A percentile compares a stretch with the other conserved stretches of the same genome.
Conservation (phyloP, 1,284 basidiomycete species). For the Athelia sp. region DNA sequence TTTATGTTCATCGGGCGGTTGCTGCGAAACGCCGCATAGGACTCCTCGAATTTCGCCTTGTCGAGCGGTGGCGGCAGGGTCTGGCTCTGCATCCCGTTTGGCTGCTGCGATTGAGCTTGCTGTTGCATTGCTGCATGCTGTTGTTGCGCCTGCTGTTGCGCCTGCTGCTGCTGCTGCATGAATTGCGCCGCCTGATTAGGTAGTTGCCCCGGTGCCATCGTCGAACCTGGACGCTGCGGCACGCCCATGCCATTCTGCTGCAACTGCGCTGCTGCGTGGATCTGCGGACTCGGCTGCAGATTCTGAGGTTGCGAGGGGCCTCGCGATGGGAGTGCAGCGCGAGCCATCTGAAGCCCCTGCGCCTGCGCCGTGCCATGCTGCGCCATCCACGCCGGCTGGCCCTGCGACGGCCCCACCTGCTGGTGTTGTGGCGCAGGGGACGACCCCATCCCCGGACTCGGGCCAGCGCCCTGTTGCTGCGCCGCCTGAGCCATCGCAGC, state of each 20-base stretch:
- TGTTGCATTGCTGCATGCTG: not conserved
- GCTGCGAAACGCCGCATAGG: constrained; percentile 42
- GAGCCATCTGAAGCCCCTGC: constrained; percentile 4
- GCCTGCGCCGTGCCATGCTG: constrained; percentile 5
- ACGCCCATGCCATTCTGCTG: constrained; percentile 18
- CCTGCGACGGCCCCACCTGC: constrained; percentile 12
- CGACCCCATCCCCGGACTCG: constrained; percentile 14
- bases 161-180: not conserved
- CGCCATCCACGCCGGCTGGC: constrained; percentile 13
- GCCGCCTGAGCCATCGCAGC: constrained; percentile 12
- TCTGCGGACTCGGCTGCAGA: constrained; percentile 10
- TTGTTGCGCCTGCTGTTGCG: not conserved
- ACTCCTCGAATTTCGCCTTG: constrained; percentile 41
- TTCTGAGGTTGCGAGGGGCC: not conserved
- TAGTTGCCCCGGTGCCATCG: constrained; percentile 12
- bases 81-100: constrained; percentile 1
- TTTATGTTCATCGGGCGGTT: constrained; percentile 36
- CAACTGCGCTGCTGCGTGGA: constrained; percentile 15
- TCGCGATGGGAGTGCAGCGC: not conserved
- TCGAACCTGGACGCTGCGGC: constrained; percentile 22
- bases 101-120: constrained; percentile 2
- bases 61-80: constrained; percentile 32
- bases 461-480: constrained; percentile 17
- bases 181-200: constrained; percentile 10
- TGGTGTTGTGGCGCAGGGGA: constrained; percentile 17